Base-by-base conservation (phyloP, 1,284 basidiomycete genomes). In the Ganoderma multipileum region DNA sequence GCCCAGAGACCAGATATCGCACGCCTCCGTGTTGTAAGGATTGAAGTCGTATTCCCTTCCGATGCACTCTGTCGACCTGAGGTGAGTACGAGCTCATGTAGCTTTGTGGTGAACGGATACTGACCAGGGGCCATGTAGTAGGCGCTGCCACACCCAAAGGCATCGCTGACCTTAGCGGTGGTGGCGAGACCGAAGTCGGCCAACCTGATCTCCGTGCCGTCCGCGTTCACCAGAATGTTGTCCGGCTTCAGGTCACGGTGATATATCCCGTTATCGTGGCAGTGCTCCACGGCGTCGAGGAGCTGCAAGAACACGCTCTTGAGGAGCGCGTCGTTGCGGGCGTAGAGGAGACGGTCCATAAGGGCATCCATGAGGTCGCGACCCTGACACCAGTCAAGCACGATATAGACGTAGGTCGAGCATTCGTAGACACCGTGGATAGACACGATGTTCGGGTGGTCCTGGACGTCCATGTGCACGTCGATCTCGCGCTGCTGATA, bases 211-310 rank as follows among this genome's bases (percentile, higher is more conserved):
- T 81, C 80, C 64, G 80, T 78, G 38, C 89, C 88, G 60, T 77
- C 75, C 18, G 68, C 71, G 57, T 63, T 83, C 75, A 87, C 87
- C 47, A 93, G 81, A 70, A 92, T 87, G 78, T 93, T 92, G 75
- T 92, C 91, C 30, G 91, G 91, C 78, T 92, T 93, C 67, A 93
- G 80, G 75, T 92, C 91, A 47, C 90, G 88, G 77, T 91, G 90
- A 79, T 84, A 90, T 77, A 91, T 86, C 50, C 87, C 86, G 69
- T 85, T 79, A 52, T 80, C 77, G 79, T 91, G 90, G 78, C 87
- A 88, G 75, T 85, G 85, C 42, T 87, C 80, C 68, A 92, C 86
- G 12, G 89, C 87, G 71, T 89, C 88, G 73, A 91, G 78, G 73
- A 92, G 86, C 76, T 89, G 87, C 58, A 87, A 74, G 79, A 88